A percentile compares a stretch with the other conserved stretches of the same genome.
These are phyloP conservation scores for Globisporangium spiculum DNA, from an alignment of 352 stramenopile species.

Conservation along the genomic window DNA sequence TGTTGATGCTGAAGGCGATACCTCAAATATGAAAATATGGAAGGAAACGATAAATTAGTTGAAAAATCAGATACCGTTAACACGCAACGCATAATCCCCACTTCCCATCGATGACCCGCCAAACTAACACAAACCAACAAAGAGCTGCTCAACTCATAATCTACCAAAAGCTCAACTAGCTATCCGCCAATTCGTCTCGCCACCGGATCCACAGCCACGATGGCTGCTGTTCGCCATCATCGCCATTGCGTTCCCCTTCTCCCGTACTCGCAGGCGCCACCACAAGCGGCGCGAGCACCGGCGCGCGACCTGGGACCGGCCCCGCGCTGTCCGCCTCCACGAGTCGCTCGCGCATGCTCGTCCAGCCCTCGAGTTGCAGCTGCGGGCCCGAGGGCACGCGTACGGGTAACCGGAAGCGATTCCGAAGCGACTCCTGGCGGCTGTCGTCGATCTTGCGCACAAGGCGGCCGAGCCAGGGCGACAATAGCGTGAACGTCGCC, in stretches of 20 bases:
- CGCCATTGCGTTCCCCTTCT: neutral
- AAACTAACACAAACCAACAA: no score
- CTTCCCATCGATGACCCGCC: neutral
- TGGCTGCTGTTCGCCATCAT: neutral
- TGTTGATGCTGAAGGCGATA: neutral
- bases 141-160: no score
- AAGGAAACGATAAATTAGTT: neutral
- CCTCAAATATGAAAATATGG: neutral
- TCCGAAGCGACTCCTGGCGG: neutral
- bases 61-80: neutral
- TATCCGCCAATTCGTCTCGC: neutral
- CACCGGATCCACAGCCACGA: constrained; percentile 11
- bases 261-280: neutral
- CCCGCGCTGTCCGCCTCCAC: neutral
- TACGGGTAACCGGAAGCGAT: constrained; percentile 3
- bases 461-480: constrained; percentile 14
- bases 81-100: neutral
- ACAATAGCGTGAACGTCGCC: constrained; percentile 10
- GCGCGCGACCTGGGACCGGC: neutral
- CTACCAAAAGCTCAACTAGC: no score
- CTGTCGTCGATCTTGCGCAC: constrained; percentile 20
- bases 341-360: constrained; percentile 19
- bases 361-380: constrained; percentile 19
- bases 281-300: constrained; percentile 11
- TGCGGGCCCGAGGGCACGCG: constrained; percentile 13